Evolutionary conservation across 1,284 basidiomycete species (phyloP).

Genomic region (Pseudozyma tsukubaensis): DNA sequence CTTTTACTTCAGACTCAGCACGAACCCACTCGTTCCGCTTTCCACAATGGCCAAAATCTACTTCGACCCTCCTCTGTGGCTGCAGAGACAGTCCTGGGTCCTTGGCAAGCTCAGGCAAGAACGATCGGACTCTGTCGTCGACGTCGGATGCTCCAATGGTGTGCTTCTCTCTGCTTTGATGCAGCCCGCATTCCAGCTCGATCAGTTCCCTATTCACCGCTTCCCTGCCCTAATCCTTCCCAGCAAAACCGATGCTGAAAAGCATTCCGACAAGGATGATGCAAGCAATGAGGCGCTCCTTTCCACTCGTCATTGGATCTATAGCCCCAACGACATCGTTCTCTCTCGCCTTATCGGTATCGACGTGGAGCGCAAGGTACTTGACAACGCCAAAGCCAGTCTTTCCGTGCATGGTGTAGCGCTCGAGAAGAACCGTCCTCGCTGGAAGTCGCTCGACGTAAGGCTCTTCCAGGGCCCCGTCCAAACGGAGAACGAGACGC

Average conservation of each 20-base stretch:
- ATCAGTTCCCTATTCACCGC: conserved; percentile 48
- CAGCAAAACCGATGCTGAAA: not conserved
- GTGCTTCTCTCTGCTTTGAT: conserved; percentile 49
- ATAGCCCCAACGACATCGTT: conserved; percentile 46
- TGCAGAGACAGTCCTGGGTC: conserved; percentile 53
- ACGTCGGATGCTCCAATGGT: conserved; percentile 52
- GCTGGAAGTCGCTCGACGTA: conserved; percentile 52
- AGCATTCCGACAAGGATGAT: conserved; percentile 9
- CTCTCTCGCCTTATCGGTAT: conserved; percentile 44
- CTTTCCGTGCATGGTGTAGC: conserved; percentile 50
- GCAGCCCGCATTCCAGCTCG: conserved; percentile 53
- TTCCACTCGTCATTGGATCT: conserved; percentile 47
- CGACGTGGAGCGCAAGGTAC: conserved; percentile 54
- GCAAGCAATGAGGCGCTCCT: conserved; percentile 21
- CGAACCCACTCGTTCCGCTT: not conserved
- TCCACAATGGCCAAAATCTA: conserved; percentile 43
- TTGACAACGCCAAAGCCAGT: conserved; percentile 45
- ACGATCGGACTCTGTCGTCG: conserved; percentile 48
- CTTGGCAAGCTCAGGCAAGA: conserved; percentile 40
- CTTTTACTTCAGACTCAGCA: no score
- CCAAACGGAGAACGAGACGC: conserved; percentile 79
- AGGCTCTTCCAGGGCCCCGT: conserved; percentile 76
- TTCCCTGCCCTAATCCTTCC: conserved; percentile 43
- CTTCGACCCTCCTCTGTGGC: conserved; percentile 53
- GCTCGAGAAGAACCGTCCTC: conserved; percentile 39